These are phyloP conservation scores for Jimgerdemannia flammicorona DNA, from an alignment of 192 early-diverging fungal genomes.

Conservation along the genomic window DNA sequence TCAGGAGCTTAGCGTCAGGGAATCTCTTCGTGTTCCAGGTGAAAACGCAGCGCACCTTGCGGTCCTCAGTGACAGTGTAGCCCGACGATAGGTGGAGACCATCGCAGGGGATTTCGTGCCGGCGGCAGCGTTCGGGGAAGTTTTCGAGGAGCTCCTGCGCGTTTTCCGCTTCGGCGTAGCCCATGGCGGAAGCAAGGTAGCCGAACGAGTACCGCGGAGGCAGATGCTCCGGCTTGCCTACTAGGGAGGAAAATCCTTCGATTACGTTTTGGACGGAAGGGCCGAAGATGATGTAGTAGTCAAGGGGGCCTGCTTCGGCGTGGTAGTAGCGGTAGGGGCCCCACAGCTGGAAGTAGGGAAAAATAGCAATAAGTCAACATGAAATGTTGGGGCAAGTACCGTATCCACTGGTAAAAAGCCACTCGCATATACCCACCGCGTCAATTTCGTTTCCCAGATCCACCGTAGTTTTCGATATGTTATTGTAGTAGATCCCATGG, in stretches of 20 bases:
- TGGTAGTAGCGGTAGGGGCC: constrained; percentile 43
- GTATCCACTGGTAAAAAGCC: too few species aligned
- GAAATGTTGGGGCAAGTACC: too few species aligned
- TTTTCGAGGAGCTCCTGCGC: constrained; percentile 45
- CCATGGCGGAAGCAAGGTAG: constrained; percentile 59
- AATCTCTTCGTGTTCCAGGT: constrained; percentile 57
- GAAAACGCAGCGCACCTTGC: constrained; percentile 51
- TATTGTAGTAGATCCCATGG: constrained; percentile 56
- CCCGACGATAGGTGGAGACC: constrained; percentile 56
- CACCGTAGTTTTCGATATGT: constrained; percentile 35
- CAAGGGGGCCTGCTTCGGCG: constrained; percentile 30
- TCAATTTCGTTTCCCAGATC: constrained; percentile 47
- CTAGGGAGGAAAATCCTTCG: constrained; percentile 26
- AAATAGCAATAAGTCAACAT: too few species aligned
- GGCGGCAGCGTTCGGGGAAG: constrained; percentile 33
- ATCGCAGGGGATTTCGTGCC: constrained; percentile 54
- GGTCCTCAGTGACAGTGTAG: constrained; percentile 40
- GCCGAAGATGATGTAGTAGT: constrained; percentile 40
- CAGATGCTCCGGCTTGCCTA: constrained; percentile 39
- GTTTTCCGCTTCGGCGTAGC: constrained; percentile 55
- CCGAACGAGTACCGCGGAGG: constrained; percentile 49
- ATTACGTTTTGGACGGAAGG: constrained; percentile 39
- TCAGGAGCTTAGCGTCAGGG: constrained; percentile 43
- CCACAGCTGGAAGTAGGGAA: constrained; percentile 33
- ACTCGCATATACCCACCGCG: constrained; percentile 12